A percentile compares a stretch with the other conserved stretches of the same genome.
Evolutionary conservation across 2,329 filamentous ascomycete species (phyloP).

Genomic region (Chaetomium olivaceum): DNA sequence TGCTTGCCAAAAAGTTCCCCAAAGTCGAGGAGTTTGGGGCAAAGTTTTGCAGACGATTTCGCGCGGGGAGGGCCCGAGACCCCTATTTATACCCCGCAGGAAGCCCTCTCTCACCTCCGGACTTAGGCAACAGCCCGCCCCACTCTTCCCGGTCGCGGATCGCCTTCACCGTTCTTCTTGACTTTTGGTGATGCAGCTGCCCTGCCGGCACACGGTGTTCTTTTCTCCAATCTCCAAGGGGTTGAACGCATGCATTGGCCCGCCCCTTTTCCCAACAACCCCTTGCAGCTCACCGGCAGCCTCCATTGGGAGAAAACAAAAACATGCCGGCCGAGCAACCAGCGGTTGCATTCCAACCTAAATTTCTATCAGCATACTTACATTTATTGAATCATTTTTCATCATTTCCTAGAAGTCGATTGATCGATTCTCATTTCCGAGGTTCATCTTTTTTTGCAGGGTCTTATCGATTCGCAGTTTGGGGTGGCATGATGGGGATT

Average conservation of each 20-base stretch:
- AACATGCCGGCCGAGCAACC: conserved; percentile 22
- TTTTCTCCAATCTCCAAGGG: not conserved
- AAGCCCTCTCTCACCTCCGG: conserved; percentile 16
- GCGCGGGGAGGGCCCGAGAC: conserved; percentile 20
- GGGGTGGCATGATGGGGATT: not conserved
- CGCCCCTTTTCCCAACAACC: not conserved
- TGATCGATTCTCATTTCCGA: not conserved
- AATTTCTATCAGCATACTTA: not conserved
- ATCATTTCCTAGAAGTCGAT: no score
- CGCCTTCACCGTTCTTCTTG: conserved; percentile 9
- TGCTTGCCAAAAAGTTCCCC: conserved; percentile 20
- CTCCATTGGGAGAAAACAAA: conserved; percentile 25
- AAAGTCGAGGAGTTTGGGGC: conserved; percentile 21
- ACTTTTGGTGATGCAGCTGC: conserved; percentile 1
- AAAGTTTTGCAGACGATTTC: conserved; percentile 24
- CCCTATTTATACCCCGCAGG: conserved; percentile 33
- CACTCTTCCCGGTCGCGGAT: not conserved
- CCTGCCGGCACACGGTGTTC: not conserved
- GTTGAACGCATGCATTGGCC: not conserved
- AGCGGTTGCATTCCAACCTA: not conserved
- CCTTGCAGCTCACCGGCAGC: not conserved
- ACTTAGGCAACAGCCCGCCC: conserved; percentile 27
- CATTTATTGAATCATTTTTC: not conserved
- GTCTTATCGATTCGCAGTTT: not conserved
- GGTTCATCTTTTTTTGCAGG: not conserved